phyloP scores from a whole-genome alignment of 2,329 filamentous ascomycete species.

The Aspergillus sojae region DNA sequence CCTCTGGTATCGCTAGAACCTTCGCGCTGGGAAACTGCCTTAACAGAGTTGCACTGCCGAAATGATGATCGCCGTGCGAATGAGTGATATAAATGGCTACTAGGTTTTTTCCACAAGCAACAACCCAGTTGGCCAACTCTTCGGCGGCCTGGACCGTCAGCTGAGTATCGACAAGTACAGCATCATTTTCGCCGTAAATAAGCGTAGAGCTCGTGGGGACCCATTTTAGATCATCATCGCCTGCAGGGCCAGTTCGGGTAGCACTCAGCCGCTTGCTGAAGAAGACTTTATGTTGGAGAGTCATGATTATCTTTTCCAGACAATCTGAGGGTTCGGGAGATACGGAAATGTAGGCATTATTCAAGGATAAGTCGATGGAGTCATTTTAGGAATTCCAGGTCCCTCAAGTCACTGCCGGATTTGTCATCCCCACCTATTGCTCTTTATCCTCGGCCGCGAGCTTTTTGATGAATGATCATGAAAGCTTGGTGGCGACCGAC shows the following conservation, averaged over 20 bases:
- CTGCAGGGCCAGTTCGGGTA: not conserved
- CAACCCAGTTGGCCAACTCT: not conserved
- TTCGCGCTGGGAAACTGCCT: not conserved
- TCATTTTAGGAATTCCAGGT: too few species aligned
- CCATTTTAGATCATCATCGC: not conserved
- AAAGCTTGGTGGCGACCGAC: too few species aligned
- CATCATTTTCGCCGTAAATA: not conserved
- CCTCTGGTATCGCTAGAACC: not conserved
- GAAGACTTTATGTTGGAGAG: conserved; percentile 15
- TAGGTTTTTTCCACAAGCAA: not conserved
- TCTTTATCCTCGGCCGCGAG: too few species aligned
- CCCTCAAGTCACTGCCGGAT: too few species aligned
- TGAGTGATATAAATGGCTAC: not conserved
- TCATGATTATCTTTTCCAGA: not conserved
- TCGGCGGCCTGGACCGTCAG: not conserved
- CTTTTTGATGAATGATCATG: too few species aligned
- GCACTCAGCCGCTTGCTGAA: not conserved
- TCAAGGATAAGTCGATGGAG: too few species aligned
- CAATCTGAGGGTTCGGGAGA: too few species aligned
- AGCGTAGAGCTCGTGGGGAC: not conserved
- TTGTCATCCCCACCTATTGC: too few species aligned
- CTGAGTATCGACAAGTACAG: not conserved
- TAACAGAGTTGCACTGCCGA: not conserved
- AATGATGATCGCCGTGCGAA: not conserved
- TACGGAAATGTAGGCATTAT: too few species aligned